Percentiles rank a stretch among this genome's conserved stretches.
Evolutionary conservation across 108 stramenopile genomes (phyloP).

Genomic region (Poteriospumella lacustris): DNA sequence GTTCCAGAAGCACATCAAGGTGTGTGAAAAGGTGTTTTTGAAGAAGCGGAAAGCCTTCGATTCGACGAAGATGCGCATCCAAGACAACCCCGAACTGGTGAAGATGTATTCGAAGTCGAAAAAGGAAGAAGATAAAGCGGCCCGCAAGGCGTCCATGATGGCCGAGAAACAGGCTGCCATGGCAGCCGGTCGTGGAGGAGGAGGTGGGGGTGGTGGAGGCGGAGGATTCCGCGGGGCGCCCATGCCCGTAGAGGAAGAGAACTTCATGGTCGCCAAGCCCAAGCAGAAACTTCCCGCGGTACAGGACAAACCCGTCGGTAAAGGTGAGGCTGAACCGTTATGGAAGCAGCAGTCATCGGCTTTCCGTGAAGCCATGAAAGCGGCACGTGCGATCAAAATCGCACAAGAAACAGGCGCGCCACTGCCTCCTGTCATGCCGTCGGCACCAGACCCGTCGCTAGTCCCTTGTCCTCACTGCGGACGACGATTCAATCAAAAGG

Average conservation of each 20-base stretch:
- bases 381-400: background rate
- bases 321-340: too few species aligned
- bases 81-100: conserved; percentile 9
- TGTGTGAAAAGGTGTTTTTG: conserved; percentile 52
- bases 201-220: too few species aligned
- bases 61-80: conserved; percentile 36
- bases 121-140: background rate
- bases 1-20: conserved; percentile 43
- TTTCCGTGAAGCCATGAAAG: conserved; percentile 24
- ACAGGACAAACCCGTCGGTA: too few species aligned
- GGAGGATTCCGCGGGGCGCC: too few species aligned
- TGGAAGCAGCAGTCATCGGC: conserved; percentile 31
- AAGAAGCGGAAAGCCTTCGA: conserved; percentile 49
- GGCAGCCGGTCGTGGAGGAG: conserved; percentile 1
- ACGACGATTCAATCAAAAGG: conserved; percentile 51
- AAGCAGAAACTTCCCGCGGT: background rate
- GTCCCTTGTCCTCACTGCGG: conserved; percentile 57
- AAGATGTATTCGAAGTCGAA: background rate
- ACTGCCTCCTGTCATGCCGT: conserved; percentile 37
- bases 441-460: conserved; percentile 39
- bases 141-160: background rate
- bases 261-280: too few species aligned
- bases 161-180: background rate
- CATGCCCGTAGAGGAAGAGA: background rate
- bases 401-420: conserved; percentile 15